Evolutionary conservation across 805 yeast species (phyloP), one percentile per base, ranked within the genome.

Genomic region (Blastobotrys americana): DNA sequence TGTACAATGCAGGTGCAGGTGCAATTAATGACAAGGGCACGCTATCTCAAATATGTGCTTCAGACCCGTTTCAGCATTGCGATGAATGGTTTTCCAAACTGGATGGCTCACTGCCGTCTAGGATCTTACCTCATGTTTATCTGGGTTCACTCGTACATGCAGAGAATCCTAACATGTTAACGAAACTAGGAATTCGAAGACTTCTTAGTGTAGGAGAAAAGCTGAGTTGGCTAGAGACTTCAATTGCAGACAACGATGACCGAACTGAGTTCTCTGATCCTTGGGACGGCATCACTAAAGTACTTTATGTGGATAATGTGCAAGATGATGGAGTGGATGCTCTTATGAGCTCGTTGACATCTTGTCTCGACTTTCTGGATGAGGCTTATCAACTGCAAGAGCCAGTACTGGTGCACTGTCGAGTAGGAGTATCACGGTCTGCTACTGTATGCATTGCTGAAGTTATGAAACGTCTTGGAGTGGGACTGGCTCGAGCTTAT

Each of bases 361-460:
- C 72, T 34, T 80, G 89, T 18, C 66, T 90, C 34, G 67, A 73
- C 1, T 85, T 78, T 56, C 76, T 88, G 42, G 82, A 84, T 43
- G 72, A 70, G 21, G 75, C 76, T 16, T 66, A 68, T 50, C 52
- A 60, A 17, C 52, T 53, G 1, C 65, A 64, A 31, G 77, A 76
- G 18, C 56, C 74, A 38, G 77, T 81, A 2, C 68, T 90, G 48
- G 89, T 90, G 8, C 97, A 90, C 61, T 90, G 97, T 56, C 84
- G 95, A 58, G 97, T 87, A 39, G 97, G 97, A 0, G 97, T 90
- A 3, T 85, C 96, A 0, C 69, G 97, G 44, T 85, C 95, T 2
- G 97, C 97, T 0, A 86, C 97, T 0, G 94, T 90, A 8, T 90
- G 94, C 54, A 90, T 90, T 53, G 96, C 96, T 1, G 97, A 88